phyloP scores from a whole-genome alignment of 306 rosid species.

The Cotoneaster glaucophyllus region DNA sequence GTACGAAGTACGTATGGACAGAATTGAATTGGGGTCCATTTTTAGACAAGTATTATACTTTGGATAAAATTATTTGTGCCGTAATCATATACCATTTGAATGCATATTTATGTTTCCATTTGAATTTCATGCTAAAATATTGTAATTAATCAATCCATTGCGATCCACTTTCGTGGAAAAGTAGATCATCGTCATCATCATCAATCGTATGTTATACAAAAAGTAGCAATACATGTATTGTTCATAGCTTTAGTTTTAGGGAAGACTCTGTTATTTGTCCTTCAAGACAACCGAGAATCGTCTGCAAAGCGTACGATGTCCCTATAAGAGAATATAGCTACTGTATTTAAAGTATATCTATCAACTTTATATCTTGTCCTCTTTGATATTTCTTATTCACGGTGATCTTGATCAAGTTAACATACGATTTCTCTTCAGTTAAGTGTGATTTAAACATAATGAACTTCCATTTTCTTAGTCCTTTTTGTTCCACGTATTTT shows the following conservation, averaged over 20 bases:
- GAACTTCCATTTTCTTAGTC: background rate
- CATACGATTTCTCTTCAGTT: background rate
- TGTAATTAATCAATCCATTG: background rate
- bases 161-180: slow-evolving; percentile 27
- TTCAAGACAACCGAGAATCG: background rate
- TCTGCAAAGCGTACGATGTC: background rate
- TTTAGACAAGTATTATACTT: slow-evolving; percentile 7
- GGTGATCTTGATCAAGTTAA: background rate
- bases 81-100: background rate
- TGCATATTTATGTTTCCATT: background rate
- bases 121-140: background rate
- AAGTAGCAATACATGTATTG: slow-evolving; percentile 1
- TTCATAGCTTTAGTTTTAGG: background rate
- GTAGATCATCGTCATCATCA: slow-evolving; percentile 12
- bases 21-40: slow-evolving; percentile 1
- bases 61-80: slow-evolving; percentile 7
- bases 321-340: background rate
- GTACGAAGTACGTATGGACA: background rate
- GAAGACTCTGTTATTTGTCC: background rate
- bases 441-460: background rate
- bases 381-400: background rate
- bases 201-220: slow-evolving; percentile 16
- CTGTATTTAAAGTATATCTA: background rate
- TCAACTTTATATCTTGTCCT: background rate
- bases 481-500: background rate